A percentile compares a stretch with the other conserved stretches of the same genome.
These are phyloP conservation scores for Blastobotrys arbuscula DNA, from an alignment of 1,139 yeast genomes.

Conservation along the genomic window DNA sequence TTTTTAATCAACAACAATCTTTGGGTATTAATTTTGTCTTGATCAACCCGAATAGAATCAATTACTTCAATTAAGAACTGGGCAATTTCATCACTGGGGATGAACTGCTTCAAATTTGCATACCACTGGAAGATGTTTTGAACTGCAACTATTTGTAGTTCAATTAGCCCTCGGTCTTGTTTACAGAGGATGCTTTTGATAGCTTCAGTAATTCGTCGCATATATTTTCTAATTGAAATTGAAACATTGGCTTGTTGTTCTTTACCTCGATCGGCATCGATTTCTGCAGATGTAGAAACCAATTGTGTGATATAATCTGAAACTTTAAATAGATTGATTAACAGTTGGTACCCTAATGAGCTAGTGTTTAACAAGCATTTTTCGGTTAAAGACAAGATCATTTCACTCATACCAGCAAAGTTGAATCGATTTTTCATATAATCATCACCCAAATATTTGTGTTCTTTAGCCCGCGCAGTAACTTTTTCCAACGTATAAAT, in stretches of 20 bases:
- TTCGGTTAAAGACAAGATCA: constrained; percentile 22
- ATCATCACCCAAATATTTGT: constrained; percentile 27
- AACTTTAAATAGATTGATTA: constrained; percentile 24
- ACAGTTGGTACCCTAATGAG: constrained; percentile 20
- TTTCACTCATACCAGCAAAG: constrained; percentile 27
- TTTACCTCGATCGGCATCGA: constrained; percentile 27
- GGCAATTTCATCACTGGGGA: constrained; percentile 27
- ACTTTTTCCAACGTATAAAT: constrained; percentile 29
- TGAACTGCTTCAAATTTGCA: constrained; percentile 21
- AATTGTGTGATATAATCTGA: constrained; percentile 27
- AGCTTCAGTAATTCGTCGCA: constrained; percentile 24
- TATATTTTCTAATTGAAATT: constrained; percentile 18
- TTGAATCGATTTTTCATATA: constrained; percentile 26
- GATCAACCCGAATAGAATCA: constrained; percentile 26
- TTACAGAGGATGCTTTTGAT: constrained; percentile 22
- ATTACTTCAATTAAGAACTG: constrained; percentile 28
- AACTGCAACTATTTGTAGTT: constrained; percentile 23
- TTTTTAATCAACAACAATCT: constrained; percentile 58
- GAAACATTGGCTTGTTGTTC: constrained; percentile 22
- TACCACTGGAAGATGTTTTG: constrained; percentile 23
- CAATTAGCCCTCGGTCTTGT: constrained; percentile 22
- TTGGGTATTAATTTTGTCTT: constrained; percentile 46
- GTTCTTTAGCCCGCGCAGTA: constrained; percentile 24
- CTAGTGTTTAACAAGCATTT: constrained; percentile 20
- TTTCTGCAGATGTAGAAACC: constrained; percentile 27